phyloP scores from a whole-genome alignment of 148 eudicot species.

The Selenicereus undatus region DNA sequence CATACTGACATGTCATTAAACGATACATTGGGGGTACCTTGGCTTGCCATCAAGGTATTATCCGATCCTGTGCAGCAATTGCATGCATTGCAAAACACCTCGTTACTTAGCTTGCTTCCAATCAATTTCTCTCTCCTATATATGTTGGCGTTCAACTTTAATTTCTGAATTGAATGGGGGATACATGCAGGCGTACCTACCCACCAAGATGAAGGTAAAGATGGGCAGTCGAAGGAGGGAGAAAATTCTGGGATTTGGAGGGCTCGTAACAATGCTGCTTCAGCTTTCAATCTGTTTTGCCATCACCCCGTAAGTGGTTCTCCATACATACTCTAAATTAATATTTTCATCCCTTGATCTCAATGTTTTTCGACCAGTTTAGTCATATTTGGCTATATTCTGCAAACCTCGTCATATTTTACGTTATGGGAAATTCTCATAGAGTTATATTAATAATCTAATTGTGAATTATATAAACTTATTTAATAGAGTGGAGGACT shows the following conservation, averaged over 20 bases:
- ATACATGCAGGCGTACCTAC: neutral
- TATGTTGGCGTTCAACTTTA: neutral
- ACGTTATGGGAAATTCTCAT: neutral
- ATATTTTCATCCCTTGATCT: no score
- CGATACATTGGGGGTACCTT: neutral
- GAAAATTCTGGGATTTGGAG: neutral
- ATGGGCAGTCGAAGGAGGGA: neutral
- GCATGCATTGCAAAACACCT: slow-evolving; percentile 12
- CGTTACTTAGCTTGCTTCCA: neutral
- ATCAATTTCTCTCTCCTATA: neutral
- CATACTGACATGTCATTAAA: neutral
- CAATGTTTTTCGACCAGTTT: no score
- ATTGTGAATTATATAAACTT: no score
- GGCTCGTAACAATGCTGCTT: slow-evolving; percentile 15
- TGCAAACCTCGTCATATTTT: neutral
- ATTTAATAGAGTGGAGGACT: no score
- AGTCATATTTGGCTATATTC: neutral
- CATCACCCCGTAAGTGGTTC: slow-evolving; percentile 18
- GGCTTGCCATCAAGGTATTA: slow-evolving; percentile 12
- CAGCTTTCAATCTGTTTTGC: slow-evolving; percentile 4
- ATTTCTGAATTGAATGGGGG: neutral
- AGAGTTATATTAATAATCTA: no score
- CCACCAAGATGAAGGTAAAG: neutral
- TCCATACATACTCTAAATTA: neutral
- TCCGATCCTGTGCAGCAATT: neutral